Evolutionary conservation across 164 flowering plant species (phyloP).

Genomic region (Berberis thunbergii): DNA sequence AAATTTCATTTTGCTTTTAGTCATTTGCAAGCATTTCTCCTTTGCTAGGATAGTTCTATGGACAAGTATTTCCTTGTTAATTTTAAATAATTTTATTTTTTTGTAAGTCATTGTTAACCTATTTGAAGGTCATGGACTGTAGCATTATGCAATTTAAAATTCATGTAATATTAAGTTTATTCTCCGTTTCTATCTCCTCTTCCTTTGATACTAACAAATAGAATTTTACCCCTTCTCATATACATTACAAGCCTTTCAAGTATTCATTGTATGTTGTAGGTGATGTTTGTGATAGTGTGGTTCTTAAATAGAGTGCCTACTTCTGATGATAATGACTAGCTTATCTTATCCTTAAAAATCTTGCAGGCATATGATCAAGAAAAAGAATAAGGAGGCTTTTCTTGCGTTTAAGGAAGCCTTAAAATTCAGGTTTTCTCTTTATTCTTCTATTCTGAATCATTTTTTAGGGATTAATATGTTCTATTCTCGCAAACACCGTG

Average conservation of each 20-base stretch:
- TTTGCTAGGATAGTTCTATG: too few relatives aligned
- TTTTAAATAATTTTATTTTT: too few relatives aligned
- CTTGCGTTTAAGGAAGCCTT: slow-evolving; percentile 89
- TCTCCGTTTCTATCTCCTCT: neutral
- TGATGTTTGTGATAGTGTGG: neutral
- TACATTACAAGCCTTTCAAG: neutral
- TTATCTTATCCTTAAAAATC: neutral
- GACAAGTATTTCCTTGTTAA: too few relatives aligned
- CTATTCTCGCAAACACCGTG: neutral
- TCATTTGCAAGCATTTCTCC: too few relatives aligned
- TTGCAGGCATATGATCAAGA: slow-evolving; percentile 74
- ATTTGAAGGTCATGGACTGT: too few relatives aligned
- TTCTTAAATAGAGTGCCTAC: neutral
- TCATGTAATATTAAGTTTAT: neutral
- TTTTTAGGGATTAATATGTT: neutral
- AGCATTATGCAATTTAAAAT: too few relatives aligned
- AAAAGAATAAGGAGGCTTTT: slow-evolving; percentile 69
- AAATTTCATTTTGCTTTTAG: too few relatives aligned
- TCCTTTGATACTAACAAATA: neutral
- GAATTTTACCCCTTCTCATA: neutral
- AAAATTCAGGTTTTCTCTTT: slow-evolving; percentile 53
- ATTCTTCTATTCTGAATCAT: neutral
- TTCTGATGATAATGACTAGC: neutral
- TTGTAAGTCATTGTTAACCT: too few relatives aligned
- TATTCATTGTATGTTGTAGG: neutral